Evolutionary conservation across 192 early-diverging fungal genomes (phyloP).

Genomic region (Oehlia diaphana): DNA sequence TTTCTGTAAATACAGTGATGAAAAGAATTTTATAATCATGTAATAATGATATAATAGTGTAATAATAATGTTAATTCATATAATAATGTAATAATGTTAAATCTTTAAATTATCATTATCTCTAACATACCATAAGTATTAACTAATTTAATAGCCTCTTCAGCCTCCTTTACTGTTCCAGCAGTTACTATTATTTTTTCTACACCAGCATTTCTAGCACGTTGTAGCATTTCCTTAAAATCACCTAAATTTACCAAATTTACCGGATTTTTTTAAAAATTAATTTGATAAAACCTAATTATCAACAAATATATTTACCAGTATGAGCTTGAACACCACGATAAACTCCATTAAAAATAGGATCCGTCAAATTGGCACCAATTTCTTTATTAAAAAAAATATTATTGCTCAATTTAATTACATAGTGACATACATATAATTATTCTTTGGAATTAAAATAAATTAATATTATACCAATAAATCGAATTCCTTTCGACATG

Average conservation of each 20-base stretch:
- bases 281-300: neutral
- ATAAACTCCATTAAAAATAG: conserved; percentile 81
- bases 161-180: conserved; percentile 59
- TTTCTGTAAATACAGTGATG: conserved; percentile 25
- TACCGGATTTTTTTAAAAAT: neutral
- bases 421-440: neutral
- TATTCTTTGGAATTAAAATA: neutral
- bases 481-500: neutral
- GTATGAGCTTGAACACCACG: conserved; percentile 73
- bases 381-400: conserved; percentile 61
- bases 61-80: neutral
- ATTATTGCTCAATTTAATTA: neutral
- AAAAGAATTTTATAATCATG: neutral
- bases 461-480: neutral
- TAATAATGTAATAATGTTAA: neutral
- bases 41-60: neutral
- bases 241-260: conserved; percentile 50
- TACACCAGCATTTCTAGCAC: conserved; percentile 67
- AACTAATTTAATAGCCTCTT: conserved; percentile 61
- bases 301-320: conserved; percentile 37
- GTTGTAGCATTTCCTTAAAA: conserved; percentile 59
- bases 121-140: conserved; percentile 43
- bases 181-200: conserved; percentile 84
- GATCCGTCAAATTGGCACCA: conserved; percentile 86
- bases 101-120: neutral